These are phyloP conservation scores for Veloboletus limbatus DNA, from an alignment of 1,284 basidiomycete species.

Conservation along the genomic window DNA sequence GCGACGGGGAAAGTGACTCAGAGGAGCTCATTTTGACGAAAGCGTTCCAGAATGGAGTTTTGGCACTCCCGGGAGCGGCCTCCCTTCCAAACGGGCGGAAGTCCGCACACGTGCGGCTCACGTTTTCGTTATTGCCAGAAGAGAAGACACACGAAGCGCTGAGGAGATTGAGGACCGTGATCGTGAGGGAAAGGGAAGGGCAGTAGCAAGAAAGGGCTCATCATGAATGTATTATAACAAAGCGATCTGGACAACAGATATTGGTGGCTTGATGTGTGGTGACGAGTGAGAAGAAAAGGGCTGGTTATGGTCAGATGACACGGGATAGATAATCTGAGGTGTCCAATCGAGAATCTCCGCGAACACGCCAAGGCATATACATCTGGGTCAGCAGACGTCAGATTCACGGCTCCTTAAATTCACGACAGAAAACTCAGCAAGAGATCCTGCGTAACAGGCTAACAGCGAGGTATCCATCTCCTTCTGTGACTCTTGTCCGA, in stretches of 20 bases:
- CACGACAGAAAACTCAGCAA: neutral
- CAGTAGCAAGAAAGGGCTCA: neutral
- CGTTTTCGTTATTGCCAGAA: conserved; percentile 69
- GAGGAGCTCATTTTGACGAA: conserved; percentile 70
- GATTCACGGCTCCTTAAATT: too few species aligned
- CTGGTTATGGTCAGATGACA: conserved; percentile 13
- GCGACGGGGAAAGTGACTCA: conserved; percentile 58
- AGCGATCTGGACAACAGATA: too few species aligned
- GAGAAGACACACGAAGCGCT: conserved; percentile 74
- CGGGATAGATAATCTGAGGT: conserved; percentile 2
- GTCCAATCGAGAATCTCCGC: conserved; percentile 10
- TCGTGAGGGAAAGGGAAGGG: conserved; percentile 44
- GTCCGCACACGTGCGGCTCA: conserved; percentile 69
- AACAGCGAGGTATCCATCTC: conserved; percentile 15
- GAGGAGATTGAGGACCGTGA: conserved; percentile 56
- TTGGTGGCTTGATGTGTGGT: conserved; percentile 7
- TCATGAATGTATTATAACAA: conserved; percentile 1
- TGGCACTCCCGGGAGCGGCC: conserved; percentile 76
- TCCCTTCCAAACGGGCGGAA: conserved; percentile 68
- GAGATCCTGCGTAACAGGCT: neutral
- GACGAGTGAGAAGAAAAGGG: conserved; percentile 10
- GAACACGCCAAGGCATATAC: neutral
- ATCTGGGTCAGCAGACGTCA: too few species aligned
- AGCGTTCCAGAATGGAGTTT: conserved; percentile 75
- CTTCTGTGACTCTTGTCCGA: conserved; percentile 10